These are phyloP conservation scores for Acorus gramineus DNA, from an alignment of 106 monocot species.

Conservation along the genomic window DNA sequence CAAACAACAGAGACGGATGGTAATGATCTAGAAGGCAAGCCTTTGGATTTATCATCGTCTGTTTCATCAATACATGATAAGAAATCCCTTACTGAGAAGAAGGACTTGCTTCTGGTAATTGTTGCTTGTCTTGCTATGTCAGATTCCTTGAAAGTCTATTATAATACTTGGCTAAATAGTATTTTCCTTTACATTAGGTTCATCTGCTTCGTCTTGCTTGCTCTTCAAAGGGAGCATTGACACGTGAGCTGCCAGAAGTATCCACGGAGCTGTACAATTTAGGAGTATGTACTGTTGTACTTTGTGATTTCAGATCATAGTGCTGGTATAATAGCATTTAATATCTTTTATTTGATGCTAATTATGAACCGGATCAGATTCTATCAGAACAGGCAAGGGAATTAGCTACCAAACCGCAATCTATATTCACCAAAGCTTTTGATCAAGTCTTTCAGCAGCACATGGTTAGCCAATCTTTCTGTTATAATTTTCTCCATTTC, in stretches of 20 bases:
- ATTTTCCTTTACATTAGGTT: constrained; percentile 35
- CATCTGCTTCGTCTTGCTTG: constrained; percentile 78
- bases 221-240: constrained; percentile 48
- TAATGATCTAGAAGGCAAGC: constrained; percentile 25
- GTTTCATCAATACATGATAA: constrained; percentile 17
- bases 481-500: too few species aligned
- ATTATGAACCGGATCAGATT: constrained; percentile 37
- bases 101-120: constrained; percentile 83
- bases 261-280: constrained; percentile 59
- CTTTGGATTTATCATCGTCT: constrained; percentile 21
- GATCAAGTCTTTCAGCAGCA: constrained; percentile 48
- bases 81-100: constrained; percentile 41
- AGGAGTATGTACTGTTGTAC: constrained; percentile 44
- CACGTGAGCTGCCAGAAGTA: constrained; percentile 52
- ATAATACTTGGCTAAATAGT: background rate
- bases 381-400: constrained; percentile 70
- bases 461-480: constrained; percentile 34
- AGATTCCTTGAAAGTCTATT: background rate
- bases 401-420: constrained; percentile 47
- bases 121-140: background rate
- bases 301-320: too few species aligned
- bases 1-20: constrained; percentile 15
- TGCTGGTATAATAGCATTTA: too few species aligned
- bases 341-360: background rate
- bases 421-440: constrained; percentile 47